Conservation (phyloP, 2,329 filamentous ascomycete genomes). For the Fusarium algeriense region DNA sequence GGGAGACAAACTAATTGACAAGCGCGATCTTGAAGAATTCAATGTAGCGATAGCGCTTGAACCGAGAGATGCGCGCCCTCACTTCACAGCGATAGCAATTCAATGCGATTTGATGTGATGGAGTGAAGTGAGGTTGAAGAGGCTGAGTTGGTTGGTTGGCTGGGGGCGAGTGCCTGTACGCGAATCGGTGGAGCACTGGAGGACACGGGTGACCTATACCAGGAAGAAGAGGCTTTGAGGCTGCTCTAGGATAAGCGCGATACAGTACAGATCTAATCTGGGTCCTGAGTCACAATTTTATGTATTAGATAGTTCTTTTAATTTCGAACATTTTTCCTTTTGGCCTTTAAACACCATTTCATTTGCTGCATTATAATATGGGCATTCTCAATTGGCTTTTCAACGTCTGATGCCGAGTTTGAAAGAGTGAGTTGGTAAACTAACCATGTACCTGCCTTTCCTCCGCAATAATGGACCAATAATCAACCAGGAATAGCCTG, state of each 20-base stretch:
- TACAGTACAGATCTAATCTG: background rate
- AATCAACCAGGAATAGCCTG: background rate
- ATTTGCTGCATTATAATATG: background rate
- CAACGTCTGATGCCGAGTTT: background rate
- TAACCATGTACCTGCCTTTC: background rate
- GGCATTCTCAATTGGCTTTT: too few species aligned
- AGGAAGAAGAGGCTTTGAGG: slow-evolving; percentile 8
- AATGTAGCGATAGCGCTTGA: slow-evolving; percentile 32
- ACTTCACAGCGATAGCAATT: slow-evolving; percentile 38
- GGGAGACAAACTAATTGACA: slow-evolving; percentile 54
- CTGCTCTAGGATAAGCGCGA: slow-evolving; percentile 35
- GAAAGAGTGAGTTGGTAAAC: background rate
- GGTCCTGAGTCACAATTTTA: background rate
- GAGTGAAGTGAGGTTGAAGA: slow-evolving; percentile 46
- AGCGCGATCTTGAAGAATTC: slow-evolving; percentile 46
- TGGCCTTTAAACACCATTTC: background rate
- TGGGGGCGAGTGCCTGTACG: slow-evolving; percentile 31
- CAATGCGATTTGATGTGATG: slow-evolving; percentile 35
- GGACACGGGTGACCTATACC: slow-evolving; percentile 1
- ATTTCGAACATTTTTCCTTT: background rate
- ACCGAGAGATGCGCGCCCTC: slow-evolving; percentile 41
- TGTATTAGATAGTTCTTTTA: background rate
- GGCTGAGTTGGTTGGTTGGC: slow-evolving; percentile 46
- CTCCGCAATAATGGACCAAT: slow-evolving; percentile 19
- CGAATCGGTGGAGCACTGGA: slow-evolving; percentile 34